phyloP scores from a whole-genome alignment of 129 eudicot genomes.

The Tagetes patula region DNA sequence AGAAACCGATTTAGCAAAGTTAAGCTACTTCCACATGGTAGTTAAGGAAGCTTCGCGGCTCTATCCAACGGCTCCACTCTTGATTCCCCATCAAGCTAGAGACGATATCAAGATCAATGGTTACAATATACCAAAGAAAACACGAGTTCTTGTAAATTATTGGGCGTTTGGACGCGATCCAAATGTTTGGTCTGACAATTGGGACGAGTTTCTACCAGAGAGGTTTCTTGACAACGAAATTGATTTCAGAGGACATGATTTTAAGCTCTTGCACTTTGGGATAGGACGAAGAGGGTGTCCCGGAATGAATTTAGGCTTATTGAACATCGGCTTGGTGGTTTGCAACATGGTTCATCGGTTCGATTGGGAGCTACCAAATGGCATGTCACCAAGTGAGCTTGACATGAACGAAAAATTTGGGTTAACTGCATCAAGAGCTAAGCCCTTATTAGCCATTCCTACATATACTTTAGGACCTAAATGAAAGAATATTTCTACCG shows the following conservation, averaged over 20 bases:
- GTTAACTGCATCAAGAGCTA: neutral
- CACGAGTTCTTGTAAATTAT: conserved; percentile 1
- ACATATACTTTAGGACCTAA: neutral
- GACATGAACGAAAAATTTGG: conserved; percentile 9
- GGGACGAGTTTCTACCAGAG: conserved; percentile 12
- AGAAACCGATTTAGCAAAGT: conserved; percentile 8
- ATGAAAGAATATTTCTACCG: neutral
- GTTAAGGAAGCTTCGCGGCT: conserved; percentile 14
- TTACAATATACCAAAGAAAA: conserved; percentile 2
- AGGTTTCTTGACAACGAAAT: conserved; percentile 4
- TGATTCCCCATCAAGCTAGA: conserved; percentile 8
- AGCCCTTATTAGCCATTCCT: conserved; percentile 15
- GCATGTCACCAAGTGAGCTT: conserved; percentile 9
- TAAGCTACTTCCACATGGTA: neutral
- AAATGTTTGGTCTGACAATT: conserved; percentile 4
- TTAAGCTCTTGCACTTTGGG: conserved; percentile 15
- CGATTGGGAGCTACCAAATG: conserved; percentile 15
- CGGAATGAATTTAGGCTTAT: conserved; percentile 4
- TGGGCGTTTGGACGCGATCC: conserved; percentile 16
- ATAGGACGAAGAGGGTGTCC: conserved; percentile 14
- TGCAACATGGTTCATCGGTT: conserved; percentile 1
- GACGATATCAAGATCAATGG: neutral
- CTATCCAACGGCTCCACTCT: neutral
- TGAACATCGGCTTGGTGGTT: conserved; percentile 14
- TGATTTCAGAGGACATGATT: neutral